Percentiles rank a stretch among this genome's conserved stretches.
phyloP scores from a whole-genome alignment of 352 stramenopile species.

The Phytopythium chamaehyphon region DNA sequence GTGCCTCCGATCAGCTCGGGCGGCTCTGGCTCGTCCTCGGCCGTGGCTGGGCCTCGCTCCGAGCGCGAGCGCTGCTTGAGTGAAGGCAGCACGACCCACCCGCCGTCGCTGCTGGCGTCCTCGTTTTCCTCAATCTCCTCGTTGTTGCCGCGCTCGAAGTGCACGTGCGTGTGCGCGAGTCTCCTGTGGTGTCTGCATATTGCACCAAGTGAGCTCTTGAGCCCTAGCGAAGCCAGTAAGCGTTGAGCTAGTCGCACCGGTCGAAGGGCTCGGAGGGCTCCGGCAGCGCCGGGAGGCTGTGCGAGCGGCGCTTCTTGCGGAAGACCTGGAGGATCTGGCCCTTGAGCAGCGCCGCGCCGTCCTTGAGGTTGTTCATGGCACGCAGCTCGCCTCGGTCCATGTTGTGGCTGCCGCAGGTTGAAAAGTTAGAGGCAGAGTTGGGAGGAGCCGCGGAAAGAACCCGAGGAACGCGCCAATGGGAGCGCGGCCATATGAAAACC shows the following conservation, averaged over 20 bases:
- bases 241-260: neutral
- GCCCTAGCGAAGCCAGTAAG: too few relatives aligned
- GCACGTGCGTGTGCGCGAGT: neutral
- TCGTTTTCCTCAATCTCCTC: slow-evolving; percentile 4
- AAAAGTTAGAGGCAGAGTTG: neutral
- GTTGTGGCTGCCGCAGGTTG: slow-evolving; percentile 25
- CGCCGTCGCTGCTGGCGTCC: neutral
- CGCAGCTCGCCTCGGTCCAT: slow-evolving; percentile 47
- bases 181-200: neutral
- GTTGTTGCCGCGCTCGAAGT: slow-evolving; percentile 14
- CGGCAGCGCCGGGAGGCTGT: slow-evolving; percentile 30
- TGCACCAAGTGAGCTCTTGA: slow-evolving; percentile 2
- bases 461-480: neutral
- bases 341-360: slow-evolving; percentile 28
- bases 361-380: slow-evolving; percentile 46
- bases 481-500: neutral
- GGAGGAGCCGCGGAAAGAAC: neutral
- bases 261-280: slow-evolving; percentile 8
- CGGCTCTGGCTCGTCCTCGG: slow-evolving; percentile 28
- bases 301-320: slow-evolving; percentile 31
- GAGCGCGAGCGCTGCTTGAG: slow-evolving; percentile 33
- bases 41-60: slow-evolving; percentile 17
- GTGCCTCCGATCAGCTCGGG: slow-evolving; percentile 47
- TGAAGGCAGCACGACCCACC: neutral
- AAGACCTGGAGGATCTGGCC: slow-evolving; percentile 40